These are phyloP conservation scores for Chlorokybus atmophyticus DNA, from an alignment of 139 green algal genomes.

Conservation along the genomic window DNA sequence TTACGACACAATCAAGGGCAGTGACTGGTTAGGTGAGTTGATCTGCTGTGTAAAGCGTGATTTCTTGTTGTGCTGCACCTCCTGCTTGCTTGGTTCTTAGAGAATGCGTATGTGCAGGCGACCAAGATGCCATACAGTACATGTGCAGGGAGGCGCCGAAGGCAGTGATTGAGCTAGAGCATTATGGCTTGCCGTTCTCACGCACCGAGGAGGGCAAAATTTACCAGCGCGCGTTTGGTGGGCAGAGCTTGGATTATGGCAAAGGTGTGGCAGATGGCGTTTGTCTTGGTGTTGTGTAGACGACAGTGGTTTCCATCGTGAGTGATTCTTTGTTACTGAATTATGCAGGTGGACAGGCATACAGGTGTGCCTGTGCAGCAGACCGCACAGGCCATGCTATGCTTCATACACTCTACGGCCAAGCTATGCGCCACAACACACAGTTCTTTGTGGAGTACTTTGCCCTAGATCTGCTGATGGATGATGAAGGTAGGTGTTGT, in stretches of 20 bases:
- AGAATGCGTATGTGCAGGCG: no score
- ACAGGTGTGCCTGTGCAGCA: constrained; percentile 73
- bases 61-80: constrained; percentile 18
- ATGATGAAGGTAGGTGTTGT: constrained; percentile 49
- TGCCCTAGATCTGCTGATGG: constrained; percentile 96
- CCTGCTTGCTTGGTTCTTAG: constrained; percentile 22
- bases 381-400: constrained; percentile 97
- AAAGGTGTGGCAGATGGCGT: constrained; percentile 34
- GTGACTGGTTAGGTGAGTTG: constrained; percentile 86
- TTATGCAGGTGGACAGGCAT: constrained; percentile 57
- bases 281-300: no score
- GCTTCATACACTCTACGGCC: constrained; percentile 95
- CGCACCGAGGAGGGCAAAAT: constrained; percentile 97
- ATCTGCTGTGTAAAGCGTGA: constrained; percentile 33
- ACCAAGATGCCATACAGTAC: constrained; percentile 48
- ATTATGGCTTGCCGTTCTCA: constrained; percentile 96
- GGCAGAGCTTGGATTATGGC: constrained; percentile 82
- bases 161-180: constrained; percentile 93
- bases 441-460: constrained; percentile 99
- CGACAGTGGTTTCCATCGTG: no score
- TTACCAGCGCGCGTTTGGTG: constrained; percentile 97
- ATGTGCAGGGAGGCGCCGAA: constrained; percentile 89
- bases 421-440: constrained; percentile 88
- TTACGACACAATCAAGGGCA: constrained; percentile 98
- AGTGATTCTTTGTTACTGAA: no score